These are phyloP conservation scores for Paecilomyces sp. DNA, from an alignment of 2,329 filamentous ascomycete genomes.

Conservation along the genomic window DNA sequence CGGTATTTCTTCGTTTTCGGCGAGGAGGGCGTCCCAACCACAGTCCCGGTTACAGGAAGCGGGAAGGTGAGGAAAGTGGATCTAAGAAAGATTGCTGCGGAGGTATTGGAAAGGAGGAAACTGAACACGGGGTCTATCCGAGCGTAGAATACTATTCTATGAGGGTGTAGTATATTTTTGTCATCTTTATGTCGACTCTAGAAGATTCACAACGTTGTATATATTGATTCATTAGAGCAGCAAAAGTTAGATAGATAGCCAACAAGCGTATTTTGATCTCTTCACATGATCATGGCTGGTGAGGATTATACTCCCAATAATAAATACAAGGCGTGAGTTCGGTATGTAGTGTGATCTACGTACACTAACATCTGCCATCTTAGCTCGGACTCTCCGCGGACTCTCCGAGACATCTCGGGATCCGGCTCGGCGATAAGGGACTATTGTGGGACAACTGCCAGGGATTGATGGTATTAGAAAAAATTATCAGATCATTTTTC, in stretches of 20 bases:
- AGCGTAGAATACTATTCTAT: neutral
- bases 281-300: neutral
- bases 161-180: neutral
- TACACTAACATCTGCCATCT: no score
- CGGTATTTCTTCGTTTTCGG: constrained; percentile 69
- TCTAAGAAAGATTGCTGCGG: constrained; percentile 40
- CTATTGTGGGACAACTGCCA: neutral
- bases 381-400: no score
- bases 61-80: constrained; percentile 62
- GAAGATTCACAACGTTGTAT: neutral
- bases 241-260: neutral
- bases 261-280: neutral
- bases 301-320: neutral
- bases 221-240: neutral
- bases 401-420: neutral
- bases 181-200: neutral
- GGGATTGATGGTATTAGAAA: neutral
- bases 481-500: neutral
- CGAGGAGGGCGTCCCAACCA: constrained; percentile 43
- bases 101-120: constrained; percentile 38
- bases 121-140: neutral
- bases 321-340: neutral
- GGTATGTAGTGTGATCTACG: neutral
- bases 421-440: neutral
- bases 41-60: constrained; percentile 60